phyloP scores from a whole-genome alignment of 2,329 filamentous ascomycete genomes.

The Xylariaceae sp. region DNA sequence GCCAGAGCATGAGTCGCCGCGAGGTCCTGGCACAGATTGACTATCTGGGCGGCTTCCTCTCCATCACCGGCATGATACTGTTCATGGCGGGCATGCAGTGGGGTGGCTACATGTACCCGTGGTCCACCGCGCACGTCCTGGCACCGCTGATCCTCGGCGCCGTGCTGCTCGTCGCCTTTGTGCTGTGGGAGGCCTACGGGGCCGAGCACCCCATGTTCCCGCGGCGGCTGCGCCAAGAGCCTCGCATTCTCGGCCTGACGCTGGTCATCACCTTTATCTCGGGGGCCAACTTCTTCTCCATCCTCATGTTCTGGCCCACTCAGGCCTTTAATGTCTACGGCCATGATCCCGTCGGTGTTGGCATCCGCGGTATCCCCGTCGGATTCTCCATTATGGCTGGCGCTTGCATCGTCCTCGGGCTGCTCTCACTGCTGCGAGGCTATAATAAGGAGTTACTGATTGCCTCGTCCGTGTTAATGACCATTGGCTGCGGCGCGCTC shows the following conservation, averaged over 20 bases:
- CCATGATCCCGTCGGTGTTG: not conserved
- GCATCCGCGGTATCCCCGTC: not conserved
- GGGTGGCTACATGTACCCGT: not conserved
- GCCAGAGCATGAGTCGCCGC: not conserved
- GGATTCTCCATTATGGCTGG: not conserved
- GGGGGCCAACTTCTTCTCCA: not conserved
- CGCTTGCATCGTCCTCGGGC: not conserved
- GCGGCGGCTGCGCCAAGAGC: not conserved
- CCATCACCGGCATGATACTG: not conserved
- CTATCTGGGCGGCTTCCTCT: not conserved
- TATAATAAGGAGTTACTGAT: not conserved
- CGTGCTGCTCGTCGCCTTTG: not conserved
- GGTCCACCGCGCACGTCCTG: not conserved
- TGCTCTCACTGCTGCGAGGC: not conserved
- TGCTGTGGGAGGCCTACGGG: not conserved
- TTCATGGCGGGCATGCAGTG: conserved; percentile 1
- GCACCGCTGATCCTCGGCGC: not conserved
- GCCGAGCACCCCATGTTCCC: not conserved
- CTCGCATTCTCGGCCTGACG: not conserved
- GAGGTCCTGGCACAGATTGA: not conserved
- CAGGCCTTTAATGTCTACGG: not conserved
- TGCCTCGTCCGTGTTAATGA: not conserved
- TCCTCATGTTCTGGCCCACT: not conserved
- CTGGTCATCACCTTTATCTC: conserved; percentile 1
- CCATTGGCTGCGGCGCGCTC: not conserved